These are phyloP conservation scores for Globisporangium ultimum DNA, from an alignment of 352 stramenopile species.

Conservation along the genomic window DNA sequence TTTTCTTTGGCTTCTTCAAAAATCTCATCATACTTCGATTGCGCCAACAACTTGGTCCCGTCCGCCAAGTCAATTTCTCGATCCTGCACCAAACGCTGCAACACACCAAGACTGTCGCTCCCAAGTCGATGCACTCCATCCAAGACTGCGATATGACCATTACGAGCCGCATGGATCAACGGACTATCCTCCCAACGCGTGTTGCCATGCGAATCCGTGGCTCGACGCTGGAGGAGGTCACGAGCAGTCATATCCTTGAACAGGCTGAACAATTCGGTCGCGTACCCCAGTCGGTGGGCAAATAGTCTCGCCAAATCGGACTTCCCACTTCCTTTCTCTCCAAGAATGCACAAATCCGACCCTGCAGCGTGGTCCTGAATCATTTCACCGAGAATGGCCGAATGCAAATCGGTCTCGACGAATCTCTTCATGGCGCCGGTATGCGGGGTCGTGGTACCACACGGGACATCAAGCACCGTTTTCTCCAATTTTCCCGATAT, in stretches of 20 bases:
- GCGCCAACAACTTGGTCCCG: constrained; percentile 74
- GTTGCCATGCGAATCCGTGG: constrained; percentile 83
- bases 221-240: constrained; percentile 90
- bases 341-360: constrained; percentile 77
- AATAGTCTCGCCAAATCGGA: constrained; percentile 68
- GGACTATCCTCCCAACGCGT: constrained; percentile 93
- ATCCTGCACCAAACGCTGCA: constrained; percentile 87
- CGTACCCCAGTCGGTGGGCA: constrained; percentile 73
- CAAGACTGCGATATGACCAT: constrained; percentile 84
- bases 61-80: constrained; percentile 88
- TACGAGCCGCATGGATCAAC: constrained; percentile 83
- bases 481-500: constrained; percentile 4
- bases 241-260: constrained; percentile 93
- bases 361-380: constrained; percentile 77
- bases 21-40: constrained; percentile 58
- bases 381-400: constrained; percentile 55
- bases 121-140: constrained; percentile 93
- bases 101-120: constrained; percentile 85
- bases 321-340: constrained; percentile 83
- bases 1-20: constrained; percentile 16
- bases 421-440: constrained; percentile 33
- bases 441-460: constrained; percentile 31
- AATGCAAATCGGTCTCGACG: constrained; percentile 57
- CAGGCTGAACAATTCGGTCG: constrained; percentile 88
- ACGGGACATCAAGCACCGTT: constrained; percentile 32